Base-by-base conservation (phyloP, 306 rosid genomes). In the Rosa chinensis region DNA sequence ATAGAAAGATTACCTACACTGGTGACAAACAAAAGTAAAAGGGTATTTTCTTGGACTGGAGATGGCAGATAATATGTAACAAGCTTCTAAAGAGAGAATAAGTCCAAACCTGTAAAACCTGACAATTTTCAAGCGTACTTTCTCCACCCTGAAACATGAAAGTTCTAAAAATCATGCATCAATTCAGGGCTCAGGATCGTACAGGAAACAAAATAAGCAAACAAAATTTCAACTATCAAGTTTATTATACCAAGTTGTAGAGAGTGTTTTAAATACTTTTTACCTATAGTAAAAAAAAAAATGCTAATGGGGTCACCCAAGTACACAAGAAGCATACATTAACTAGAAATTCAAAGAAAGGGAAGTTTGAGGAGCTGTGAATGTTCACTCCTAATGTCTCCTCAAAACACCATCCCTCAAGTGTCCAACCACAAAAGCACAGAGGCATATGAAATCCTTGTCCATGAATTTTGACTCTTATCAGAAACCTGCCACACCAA, bases 81-180 rank as follows among this genome's bases (percentile, higher is more conserved):
- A 75, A 61, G 79, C 32, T 61, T 32, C 70, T 44, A 47, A 59
- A 48, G 49, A 9, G 49, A 62, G 37, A 59, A 1, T 3, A 64
- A n/a, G 21, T 74, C 3, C 83, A 50, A 81, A 96, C 99, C 96
- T 93, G 98, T 76, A 91, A 88, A 69, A 96, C 92, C 78, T 96
- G 99, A 85, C 99, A 96, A 61, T 96, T 93, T 77, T 93, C 96
- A 72, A 96, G 86, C 0, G 97, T 93, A 85, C 98, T 93, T 79
- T 90, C 84, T 77, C 98, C 99, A 11, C 98, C 98, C 99, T 91
- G 89, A 58, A 90, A 84, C 74, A 69, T 74, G 64, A 83, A 82
- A 75, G 74, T 10, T 79, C 66, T 71, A 77, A 77, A 81, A 81
- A 81, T 68, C 79, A 87, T 82, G 72, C 78, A 78, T 77, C 70